Evolutionary conservation across 2,329 filamentous ascomycete species (phyloP).

Genomic region (Aspergillus sp.): DNA sequence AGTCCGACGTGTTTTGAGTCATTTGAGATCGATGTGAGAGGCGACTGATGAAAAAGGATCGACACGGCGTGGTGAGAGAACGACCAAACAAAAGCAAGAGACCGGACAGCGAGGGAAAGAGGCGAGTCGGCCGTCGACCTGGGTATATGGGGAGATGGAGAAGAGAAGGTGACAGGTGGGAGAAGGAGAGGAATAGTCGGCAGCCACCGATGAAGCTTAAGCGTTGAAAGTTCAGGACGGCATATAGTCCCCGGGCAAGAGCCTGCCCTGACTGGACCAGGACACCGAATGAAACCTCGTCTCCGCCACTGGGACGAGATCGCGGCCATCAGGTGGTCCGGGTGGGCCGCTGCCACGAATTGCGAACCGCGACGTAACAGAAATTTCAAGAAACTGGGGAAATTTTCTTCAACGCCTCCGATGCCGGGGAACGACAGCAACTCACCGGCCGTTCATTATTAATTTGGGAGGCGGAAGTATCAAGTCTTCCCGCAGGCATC

Average conservation of each 20-base stretch:
- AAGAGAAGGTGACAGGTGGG: background rate
- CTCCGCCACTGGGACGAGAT: constrained; percentile 19
- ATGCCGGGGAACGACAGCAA: constrained; percentile 5
- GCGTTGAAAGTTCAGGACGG: too few relatives aligned
- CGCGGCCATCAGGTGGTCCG: constrained; percentile 7
- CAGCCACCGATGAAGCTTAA: background rate
- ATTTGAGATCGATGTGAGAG: background rate
- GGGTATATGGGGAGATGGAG: background rate
- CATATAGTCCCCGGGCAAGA: too few relatives aligned
- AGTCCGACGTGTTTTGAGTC: constrained; percentile 13
- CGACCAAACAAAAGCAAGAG: background rate
- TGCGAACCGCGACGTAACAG: constrained; percentile 20
- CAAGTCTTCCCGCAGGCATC: background rate
- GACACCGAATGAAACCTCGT: background rate
- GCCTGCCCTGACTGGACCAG: background rate
- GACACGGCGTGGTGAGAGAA: background rate
- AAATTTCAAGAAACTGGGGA: constrained; percentile 23
- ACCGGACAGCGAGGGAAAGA: background rate
- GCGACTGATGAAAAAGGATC: constrained; percentile 11
- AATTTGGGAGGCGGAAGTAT: background rate
- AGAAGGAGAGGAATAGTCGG: background rate
- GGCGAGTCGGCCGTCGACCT: background rate
- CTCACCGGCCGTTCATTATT: constrained; percentile 3
- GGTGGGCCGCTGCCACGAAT: constrained; percentile 21
- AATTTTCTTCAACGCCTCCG: constrained; percentile 10